Evolutionary conservation across 805 yeast genomes (phyloP).

Genomic region (Yamadazyma paraphyllophila): DNA sequence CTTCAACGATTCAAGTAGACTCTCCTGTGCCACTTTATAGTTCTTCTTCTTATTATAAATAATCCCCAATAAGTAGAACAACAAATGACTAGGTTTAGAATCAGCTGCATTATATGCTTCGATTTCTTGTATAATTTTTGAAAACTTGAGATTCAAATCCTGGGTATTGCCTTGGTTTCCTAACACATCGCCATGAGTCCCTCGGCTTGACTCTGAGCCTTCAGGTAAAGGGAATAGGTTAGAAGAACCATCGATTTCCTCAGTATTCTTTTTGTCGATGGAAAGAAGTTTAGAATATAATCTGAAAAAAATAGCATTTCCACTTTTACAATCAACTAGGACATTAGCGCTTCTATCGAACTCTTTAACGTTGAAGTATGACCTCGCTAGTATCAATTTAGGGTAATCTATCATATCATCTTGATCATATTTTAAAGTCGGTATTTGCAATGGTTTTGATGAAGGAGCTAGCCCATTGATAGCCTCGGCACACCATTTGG

Average conservation of each 20-base stretch:
- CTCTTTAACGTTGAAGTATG: constrained; percentile 80
- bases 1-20: constrained; percentile 58
- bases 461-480: constrained; percentile 52
- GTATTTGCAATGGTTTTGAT: constrained; percentile 4
- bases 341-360: constrained; percentile 71
- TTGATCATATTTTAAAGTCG: constrained; percentile 13
- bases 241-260: constrained; percentile 67
- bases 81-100: constrained; percentile 49
- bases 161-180: constrained; percentile 1
- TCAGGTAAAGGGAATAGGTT: constrained; percentile 33
- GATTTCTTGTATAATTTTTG: constrained; percentile 39
- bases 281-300: constrained; percentile 69
- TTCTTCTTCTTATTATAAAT: constrained; percentile 63
- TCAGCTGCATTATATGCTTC: constrained; percentile 20
- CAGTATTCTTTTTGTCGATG: constrained; percentile 74
- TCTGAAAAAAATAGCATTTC: constrained; percentile 57
- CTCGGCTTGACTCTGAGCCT: constrained; percentile 5
- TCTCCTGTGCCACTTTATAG: constrained; percentile 55
- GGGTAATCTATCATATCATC: constrained; percentile 42
- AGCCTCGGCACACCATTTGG: constrained; percentile 87
- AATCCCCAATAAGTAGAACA: constrained; percentile 72
- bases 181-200: background rate
- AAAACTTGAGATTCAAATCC: constrained; percentile 29
- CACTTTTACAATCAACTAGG: constrained; percentile 50
- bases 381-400: constrained; percentile 57